phyloP scores from a whole-genome alignment of 805 yeast genomes.

The Suhomyces vadensis region DNA sequence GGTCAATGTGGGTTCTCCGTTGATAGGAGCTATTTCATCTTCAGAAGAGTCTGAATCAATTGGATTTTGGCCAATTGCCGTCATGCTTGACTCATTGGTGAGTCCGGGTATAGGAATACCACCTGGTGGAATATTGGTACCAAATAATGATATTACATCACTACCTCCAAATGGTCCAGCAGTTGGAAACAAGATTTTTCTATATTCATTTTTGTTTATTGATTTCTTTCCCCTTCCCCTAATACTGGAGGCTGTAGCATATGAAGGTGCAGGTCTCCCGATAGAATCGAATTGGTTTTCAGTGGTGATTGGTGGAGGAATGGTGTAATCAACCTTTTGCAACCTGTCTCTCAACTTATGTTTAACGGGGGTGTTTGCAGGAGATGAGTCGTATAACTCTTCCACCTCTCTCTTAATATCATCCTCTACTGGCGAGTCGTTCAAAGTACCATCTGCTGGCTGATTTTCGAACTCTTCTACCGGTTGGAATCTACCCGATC shows the following conservation, averaged over 20 bases:
- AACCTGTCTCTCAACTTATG: constrained; percentile 50
- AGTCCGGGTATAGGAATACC: constrained; percentile 42
- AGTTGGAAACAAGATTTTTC: constrained; percentile 82
- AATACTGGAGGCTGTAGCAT: constrained; percentile 37
- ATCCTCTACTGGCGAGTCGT: constrained; percentile 30
- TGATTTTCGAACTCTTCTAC: constrained; percentile 8
- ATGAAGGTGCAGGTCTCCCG: constrained; percentile 15
- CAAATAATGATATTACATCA: constrained; percentile 83
- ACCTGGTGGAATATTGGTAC: constrained; percentile 59
- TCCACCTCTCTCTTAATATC: constrained; percentile 63
- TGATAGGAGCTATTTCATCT: constrained; percentile 53
- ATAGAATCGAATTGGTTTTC: constrained; percentile 34
- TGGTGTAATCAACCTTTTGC: constrained; percentile 67
- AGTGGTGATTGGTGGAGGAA: constrained; percentile 75
- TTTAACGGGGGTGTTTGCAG: constrained; percentile 44
- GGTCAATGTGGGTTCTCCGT: constrained; percentile 40
- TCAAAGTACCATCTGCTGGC: constrained; percentile 12
- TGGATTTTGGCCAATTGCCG: constrained; percentile 36
- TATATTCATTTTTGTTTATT: constrained; percentile 45
- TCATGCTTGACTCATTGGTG: constrained; percentile 25
- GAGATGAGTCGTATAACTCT: constrained; percentile 63
- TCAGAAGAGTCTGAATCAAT: constrained; percentile 64
- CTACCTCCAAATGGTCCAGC: constrained; percentile 98
- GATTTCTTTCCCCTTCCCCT: constrained; percentile 35
- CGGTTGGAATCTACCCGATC: constrained; percentile 15